phyloP scores from a whole-genome alignment of 1,284 basidiomycete genomes.

The Leccinum glutinopallens region DNA sequence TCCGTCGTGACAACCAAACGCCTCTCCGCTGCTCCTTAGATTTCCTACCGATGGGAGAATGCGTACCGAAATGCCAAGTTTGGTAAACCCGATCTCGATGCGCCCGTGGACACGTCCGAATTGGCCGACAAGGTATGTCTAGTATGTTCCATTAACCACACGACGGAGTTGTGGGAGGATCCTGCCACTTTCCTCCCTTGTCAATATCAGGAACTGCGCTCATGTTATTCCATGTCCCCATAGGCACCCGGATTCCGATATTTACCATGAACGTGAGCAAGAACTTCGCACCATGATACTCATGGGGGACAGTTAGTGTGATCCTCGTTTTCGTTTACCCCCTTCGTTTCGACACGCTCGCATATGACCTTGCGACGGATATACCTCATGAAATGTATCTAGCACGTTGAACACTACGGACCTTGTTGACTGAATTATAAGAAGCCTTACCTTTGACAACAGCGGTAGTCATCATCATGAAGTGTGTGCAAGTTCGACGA shows the following conservation, averaged over 20 bases:
- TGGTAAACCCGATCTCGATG: constrained; percentile 52
- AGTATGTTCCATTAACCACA: neutral
- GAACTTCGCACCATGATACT: neutral
- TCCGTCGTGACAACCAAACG: neutral
- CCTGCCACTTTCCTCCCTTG: neutral
- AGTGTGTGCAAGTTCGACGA: neutral
- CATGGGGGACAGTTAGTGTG: neutral
- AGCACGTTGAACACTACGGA: neutral
- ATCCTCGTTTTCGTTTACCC: neutral
- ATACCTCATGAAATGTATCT: neutral
- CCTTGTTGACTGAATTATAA: neutral
- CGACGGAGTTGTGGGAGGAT: neutral
- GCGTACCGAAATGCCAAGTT: constrained; percentile 53
- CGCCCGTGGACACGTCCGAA: constrained; percentile 63
- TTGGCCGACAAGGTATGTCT: constrained; percentile 5
- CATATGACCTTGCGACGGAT: neutral
- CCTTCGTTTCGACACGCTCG: neutral
- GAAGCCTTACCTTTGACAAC: neutral
- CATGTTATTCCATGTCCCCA: neutral
- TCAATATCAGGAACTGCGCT: neutral
- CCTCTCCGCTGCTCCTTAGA: constrained; percentile 37
- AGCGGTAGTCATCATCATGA: neutral
- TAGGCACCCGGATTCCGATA: constrained; percentile 10
- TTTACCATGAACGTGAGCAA: neutral
- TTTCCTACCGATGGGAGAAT: constrained; percentile 67